Percentiles rank a stretch among this genome's conserved stretches.
Evolutionary conservation across 1,284 basidiomycete species (phyloP).

Genomic region (Irpex lacteus): DNA sequence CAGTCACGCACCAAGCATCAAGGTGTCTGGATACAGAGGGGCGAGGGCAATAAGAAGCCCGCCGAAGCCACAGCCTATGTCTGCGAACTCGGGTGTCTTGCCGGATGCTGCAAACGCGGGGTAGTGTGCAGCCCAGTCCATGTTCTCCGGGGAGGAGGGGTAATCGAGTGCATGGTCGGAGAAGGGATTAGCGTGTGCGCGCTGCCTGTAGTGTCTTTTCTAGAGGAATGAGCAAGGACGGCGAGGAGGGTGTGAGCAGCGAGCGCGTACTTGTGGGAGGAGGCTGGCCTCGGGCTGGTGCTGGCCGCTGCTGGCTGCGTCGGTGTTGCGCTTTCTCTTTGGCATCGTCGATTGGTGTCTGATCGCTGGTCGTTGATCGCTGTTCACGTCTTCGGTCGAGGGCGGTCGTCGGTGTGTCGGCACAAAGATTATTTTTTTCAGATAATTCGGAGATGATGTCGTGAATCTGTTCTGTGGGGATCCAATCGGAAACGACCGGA

Average conservation of each 20-base stretch:
- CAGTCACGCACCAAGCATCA: constrained; percentile 83
- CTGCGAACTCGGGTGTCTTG: constrained; percentile 88
- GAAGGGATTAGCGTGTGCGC: constrained; percentile 98
- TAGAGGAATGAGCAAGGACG: constrained; percentile 31
- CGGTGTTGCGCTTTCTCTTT: constrained; percentile 43
- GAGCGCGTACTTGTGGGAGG: constrained; percentile 31
- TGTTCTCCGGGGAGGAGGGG: constrained; percentile 73
- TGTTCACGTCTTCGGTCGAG: neutral
- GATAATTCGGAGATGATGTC: neutral
- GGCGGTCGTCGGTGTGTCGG: neutral
- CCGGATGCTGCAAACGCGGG: constrained; percentile 62
- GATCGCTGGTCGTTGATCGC: neutral
- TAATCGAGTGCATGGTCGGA: constrained; percentile 94
- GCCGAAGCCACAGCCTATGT: constrained; percentile 98
- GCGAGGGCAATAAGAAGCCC: constrained; percentile 91
- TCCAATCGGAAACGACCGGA: neutral
- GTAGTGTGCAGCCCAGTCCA: constrained; percentile 88
- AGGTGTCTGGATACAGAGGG: constrained; percentile 86
- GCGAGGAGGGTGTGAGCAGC: constrained; percentile 6
- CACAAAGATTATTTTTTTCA: neutral
- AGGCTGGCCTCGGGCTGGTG: constrained; percentile 22
- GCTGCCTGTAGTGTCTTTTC: constrained; percentile 96
- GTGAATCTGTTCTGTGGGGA: neutral
- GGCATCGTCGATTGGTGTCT: constrained; percentile 32
- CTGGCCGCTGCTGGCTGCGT: constrained; percentile 3